These are phyloP conservation scores for Backusella liffmaniae DNA, from an alignment of 192 early-diverging fungal species.

Conservation along the genomic window DNA sequence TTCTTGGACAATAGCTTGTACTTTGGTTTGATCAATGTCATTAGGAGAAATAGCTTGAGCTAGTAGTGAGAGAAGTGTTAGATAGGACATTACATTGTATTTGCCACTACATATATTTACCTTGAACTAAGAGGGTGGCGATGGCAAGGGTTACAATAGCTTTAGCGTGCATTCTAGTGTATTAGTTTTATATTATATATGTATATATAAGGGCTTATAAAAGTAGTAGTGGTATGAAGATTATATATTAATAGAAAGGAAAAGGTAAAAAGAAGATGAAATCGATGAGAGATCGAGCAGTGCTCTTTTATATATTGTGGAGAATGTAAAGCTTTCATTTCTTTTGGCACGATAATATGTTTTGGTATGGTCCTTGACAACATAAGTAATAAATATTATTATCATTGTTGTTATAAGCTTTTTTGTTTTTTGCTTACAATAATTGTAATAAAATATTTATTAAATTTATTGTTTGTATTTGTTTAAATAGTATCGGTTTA, in stretches of 20 bases:
- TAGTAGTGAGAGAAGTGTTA: not conserved
- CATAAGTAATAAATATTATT: slow-evolving; percentile 4
- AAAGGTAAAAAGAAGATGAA: not conserved
- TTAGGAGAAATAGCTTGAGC: not conserved
- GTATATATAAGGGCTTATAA: not conserved
- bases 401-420: not conserved
- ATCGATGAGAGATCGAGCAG: not conserved
- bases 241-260: not conserved
- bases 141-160: not conserved
- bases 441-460: not conserved
- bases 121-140: slow-evolving; percentile 6
- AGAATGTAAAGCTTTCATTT: not conserved
- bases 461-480: not conserved
- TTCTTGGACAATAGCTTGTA: not conserved
- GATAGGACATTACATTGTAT: no score
- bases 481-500: not conserved
- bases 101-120: not conserved
- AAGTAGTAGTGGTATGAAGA: not conserved
- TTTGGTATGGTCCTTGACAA: slow-evolving; percentile 2
- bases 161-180: slow-evolving; percentile 7
- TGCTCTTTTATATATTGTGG: not conserved
- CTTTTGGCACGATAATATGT: not conserved
- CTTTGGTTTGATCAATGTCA: not conserved
- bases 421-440: not conserved
- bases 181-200: not conserved